Evolutionary conservation across 805 yeast species (phyloP), one percentile per base, ranked within the genome.

Genomic region (Suhomyces canberraensis): DNA sequence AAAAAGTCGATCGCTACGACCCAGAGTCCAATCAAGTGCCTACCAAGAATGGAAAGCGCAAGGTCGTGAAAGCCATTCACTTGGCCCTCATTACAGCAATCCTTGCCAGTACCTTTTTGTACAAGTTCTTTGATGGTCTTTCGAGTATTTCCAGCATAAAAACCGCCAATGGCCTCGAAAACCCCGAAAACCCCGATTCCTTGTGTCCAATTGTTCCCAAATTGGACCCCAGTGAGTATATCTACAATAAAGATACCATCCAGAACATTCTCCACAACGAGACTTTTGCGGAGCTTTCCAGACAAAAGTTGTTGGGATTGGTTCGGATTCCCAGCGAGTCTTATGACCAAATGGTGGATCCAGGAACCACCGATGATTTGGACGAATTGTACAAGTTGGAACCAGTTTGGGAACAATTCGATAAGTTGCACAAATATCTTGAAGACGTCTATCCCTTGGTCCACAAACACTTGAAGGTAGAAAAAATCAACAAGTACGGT

Each of bases 171-270:
- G n/a, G n/a, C n/a, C n/a, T n/a, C n/a, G n/a, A n/a, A n/a, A n/a
- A n/a, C n/a, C n/a, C n/a, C n/a, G n/a, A n/a, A n/a, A 42, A 55
- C 35, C 64, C 63, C 1, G 68, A 64, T 41, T 42, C 56, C 7
- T 51, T 64, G 14, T 65, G 71, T 42, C 69, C 70, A 2, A 33
- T 61, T 9, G 63, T 61, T 4, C 50, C 50, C 5, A 65, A 64
- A 35, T 16, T 64, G 14, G 56, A 62, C 33, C 64, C 66, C 2
- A 15, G 39, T 2, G 39, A 46, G 24, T 47, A 41, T 37, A 16
- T 60, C 11, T 49, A 56, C 32, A 44, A 51, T 16, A 44, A 38
- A 14, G 38, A 44, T 8, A 54, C 57, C 7, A 28, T 64, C 8
- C 33, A 42, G 13, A 42, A 34, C 11, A 64, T 65, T 14, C 49